Conservation (phyloP, 306 rosid species). For the Dryas drummondii region DNA sequence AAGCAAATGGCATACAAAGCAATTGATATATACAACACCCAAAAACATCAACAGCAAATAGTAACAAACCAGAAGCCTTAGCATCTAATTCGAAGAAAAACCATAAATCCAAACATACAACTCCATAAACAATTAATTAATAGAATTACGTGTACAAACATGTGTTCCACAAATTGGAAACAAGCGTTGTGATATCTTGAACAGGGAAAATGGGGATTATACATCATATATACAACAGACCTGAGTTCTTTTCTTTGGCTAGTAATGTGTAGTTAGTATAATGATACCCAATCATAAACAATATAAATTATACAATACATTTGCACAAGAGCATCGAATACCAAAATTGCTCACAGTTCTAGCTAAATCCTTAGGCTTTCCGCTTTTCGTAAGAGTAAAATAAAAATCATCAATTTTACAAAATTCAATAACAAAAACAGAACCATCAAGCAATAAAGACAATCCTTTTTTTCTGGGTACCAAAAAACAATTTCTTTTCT, state of each 20-base stretch:
- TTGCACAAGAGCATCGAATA: neutral
- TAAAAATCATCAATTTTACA: neutral
- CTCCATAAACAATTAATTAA: neutral
- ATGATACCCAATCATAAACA: too few species aligned
- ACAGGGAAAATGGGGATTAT: neutral
- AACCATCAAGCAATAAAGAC: neutral
- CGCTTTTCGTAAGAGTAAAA: neutral
- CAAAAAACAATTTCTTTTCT: neutral
- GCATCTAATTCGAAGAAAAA: neutral
- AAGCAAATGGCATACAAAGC: neutral
- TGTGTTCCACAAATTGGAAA: neutral
- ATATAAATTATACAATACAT: too few species aligned
- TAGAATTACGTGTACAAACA: neutral
- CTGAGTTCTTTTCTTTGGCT: neutral
- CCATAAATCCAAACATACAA: neutral
- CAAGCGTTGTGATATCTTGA: neutral
- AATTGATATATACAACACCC: neutral
- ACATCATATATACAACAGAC: neutral
- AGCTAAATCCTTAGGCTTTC: neutral
- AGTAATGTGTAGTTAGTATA: too few species aligned
- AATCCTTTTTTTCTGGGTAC: neutral
- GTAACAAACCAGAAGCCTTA: neutral
- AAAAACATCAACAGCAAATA: neutral
- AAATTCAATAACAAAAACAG: neutral
- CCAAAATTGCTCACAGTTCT: neutral